Conservation (phyloP, 441 rosid genomes). For the Brassica balearica region DNA sequence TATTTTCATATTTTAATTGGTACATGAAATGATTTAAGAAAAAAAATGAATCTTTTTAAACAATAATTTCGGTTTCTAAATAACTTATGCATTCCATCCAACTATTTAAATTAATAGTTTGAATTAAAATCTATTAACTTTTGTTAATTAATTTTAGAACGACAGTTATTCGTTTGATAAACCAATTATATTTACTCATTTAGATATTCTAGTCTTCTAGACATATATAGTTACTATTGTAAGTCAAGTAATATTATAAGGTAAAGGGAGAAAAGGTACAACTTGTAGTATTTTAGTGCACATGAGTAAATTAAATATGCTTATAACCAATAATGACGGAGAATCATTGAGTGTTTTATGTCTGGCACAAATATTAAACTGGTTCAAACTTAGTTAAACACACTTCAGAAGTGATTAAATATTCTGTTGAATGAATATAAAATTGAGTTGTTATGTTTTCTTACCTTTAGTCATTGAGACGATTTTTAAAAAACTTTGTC, state of each 20-base stretch:
- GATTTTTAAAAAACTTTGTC: not conserved
- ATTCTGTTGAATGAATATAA: slow-evolving; percentile 34
- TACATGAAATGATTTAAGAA: not conserved
- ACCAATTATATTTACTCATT: slow-evolving; percentile 23
- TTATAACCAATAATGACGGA: slow-evolving; percentile 39
- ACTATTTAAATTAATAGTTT: slow-evolving; percentile 4
- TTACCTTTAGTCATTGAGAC: slow-evolving; percentile 39
- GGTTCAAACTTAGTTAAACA: slow-evolving; percentile 34
- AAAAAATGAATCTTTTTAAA: not conserved
- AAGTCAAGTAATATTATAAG: slow-evolving; percentile 30
- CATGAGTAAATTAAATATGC: slow-evolving; percentile 35
- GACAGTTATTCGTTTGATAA: slow-evolving; percentile 24
- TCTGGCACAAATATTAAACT: slow-evolving; percentile 38
- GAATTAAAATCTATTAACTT: not conserved
- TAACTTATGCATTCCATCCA: not conserved
- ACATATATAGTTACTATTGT: slow-evolving; percentile 3
- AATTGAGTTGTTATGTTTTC: slow-evolving; percentile 23
- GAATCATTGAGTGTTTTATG: slow-evolving; percentile 43
- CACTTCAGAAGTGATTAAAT: slow-evolving; percentile 41
- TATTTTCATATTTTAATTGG: not conserved
- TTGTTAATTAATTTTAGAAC: not conserved
- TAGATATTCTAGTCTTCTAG: slow-evolving; percentile 21
- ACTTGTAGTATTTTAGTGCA: slow-evolving; percentile 14
- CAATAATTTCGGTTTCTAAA: not conserved
- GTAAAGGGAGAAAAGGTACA: slow-evolving; percentile 24